phyloP scores from a whole-genome alignment of 2,329 filamentous ascomycete genomes.

The Cladobotryum mycophilum region DNA sequence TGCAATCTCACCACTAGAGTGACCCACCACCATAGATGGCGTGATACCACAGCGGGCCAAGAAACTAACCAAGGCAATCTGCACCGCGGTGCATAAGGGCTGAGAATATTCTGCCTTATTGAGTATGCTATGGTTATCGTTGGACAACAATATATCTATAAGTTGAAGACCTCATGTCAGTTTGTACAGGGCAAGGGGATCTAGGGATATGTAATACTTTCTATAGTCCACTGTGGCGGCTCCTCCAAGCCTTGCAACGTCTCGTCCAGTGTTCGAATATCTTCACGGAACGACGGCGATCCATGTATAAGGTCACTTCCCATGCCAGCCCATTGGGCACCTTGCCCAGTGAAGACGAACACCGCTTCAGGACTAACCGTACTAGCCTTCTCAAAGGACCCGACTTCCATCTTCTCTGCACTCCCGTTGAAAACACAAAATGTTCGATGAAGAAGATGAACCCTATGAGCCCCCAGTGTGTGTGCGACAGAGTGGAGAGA shows the following conservation, averaged over 20 bases:
- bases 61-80: constrained; percentile 36
- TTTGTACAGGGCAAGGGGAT: constrained; percentile 12
- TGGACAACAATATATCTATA: no score
- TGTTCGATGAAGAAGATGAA: constrained; percentile 21
- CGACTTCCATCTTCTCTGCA: background rate
- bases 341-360: constrained; percentile 30
- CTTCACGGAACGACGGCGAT: constrained; percentile 3
- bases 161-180: no score
- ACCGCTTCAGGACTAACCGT: background rate
- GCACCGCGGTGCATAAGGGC: constrained; percentile 36
- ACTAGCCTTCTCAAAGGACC: no score
- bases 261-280: constrained; percentile 9
- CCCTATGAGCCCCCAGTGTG: constrained; percentile 18
- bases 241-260: constrained; percentile 6
- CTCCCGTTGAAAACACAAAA: constrained; percentile 15
- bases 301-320: constrained; percentile 17
- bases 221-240: constrained; percentile 12
- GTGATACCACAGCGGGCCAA: constrained; percentile 26
- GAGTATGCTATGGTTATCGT: constrained; percentile 7
- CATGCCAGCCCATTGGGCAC: constrained; percentile 31
- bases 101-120: constrained; percentile 26
- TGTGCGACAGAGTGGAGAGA: background rate
- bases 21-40: constrained; percentile 33
- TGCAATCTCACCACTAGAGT: constrained; percentile 39
- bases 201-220: constrained; percentile 2